Evolutionary conservation across 306 rosid species (phyloP).

Genomic region (Trifolium fragiferum): DNA sequence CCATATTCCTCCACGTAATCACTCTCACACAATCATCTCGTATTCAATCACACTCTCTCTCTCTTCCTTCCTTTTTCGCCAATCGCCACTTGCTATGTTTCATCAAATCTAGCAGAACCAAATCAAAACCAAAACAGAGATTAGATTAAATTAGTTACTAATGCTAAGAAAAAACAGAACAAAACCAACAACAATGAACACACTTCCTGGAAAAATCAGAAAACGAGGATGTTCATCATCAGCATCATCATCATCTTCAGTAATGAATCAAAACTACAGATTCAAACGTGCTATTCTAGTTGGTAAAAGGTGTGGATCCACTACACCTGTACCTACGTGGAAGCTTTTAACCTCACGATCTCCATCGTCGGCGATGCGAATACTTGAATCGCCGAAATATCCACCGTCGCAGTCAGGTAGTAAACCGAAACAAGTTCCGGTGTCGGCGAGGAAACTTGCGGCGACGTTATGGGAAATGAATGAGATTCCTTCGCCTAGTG

Average conservation of each 20-base stretch:
- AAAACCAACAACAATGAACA: conserved; percentile 4
- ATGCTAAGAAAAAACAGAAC: conserved; percentile 60
- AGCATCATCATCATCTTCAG: conserved; percentile 88
- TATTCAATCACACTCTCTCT: conserved; percentile 19
- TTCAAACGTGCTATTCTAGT: conserved; percentile 88
- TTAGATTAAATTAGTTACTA: not conserved
- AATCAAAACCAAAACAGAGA: not conserved
- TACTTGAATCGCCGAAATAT: conserved; percentile 66
- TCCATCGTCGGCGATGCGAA: conserved; percentile 67
- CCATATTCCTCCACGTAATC: conserved; percentile 17
- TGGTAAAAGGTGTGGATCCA: conserved; percentile 86
- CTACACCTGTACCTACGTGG: conserved; percentile 93
- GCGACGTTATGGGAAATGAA: conserved; percentile 99
- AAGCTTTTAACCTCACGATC: conserved; percentile 78
- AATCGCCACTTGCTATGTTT: conserved; percentile 13
- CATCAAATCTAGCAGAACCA: conserved; percentile 42
- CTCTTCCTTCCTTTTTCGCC: not conserved
- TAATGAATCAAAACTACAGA: conserved; percentile 75
- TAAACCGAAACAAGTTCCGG: conserved; percentile 65
- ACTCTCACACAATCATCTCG: not conserved
- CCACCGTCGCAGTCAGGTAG: conserved; percentile 45
- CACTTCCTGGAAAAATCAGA: conserved; percentile 83
- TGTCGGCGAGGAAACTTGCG: conserved; percentile 96
- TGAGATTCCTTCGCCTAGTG: conserved; percentile 86
- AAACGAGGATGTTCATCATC: conserved; percentile 96